Conservation (phyloP, 371 early-diverging fungal species). For the Basidiobolus meristosporus region DNA sequence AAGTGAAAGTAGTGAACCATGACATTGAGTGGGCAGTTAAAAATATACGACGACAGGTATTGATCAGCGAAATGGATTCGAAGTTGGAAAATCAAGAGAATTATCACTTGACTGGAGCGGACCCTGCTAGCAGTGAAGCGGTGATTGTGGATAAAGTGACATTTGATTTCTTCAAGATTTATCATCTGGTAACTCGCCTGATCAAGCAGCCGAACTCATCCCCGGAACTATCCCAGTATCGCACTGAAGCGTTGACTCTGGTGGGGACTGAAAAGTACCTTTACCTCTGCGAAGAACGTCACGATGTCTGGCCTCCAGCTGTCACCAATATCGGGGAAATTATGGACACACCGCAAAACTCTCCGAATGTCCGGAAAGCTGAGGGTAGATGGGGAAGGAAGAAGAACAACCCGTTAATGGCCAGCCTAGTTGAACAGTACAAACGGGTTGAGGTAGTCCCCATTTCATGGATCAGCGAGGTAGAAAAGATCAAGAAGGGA, state of each 20-base stretch:
- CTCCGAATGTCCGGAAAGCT: too few relatives aligned
- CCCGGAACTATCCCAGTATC: too few relatives aligned
- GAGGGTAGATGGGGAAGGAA: too few relatives aligned
- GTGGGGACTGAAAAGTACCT: conserved; percentile 13
- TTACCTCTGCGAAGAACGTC: conserved; percentile 15
- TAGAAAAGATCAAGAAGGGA: too few relatives aligned
- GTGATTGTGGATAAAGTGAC: conserved; percentile 27
- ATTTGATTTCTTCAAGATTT: conserved; percentile 29
- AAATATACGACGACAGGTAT: not conserved
- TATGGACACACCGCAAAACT: too few relatives aligned
- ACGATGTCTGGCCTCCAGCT: conserved; percentile 22
- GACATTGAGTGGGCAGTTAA: not conserved
- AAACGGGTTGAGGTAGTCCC: too few relatives aligned
- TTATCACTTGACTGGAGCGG: conserved; percentile 1
- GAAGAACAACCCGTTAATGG: too few relatives aligned
- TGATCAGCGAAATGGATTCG: too few relatives aligned
- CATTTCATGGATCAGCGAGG: too few relatives aligned
- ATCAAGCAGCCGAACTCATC: too few relatives aligned
- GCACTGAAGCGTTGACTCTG: conserved; percentile 7
- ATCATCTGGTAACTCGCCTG: conserved; percentile 13
- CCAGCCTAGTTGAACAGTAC: too few relatives aligned
- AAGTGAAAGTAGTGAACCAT: conserved; percentile 1
- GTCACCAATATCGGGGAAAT: conserved; percentile 8
- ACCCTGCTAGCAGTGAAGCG: conserved; percentile 13
- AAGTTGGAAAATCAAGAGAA: too few relatives aligned